A percentile compares a stretch with the other conserved stretches of the same genome.
Evolutionary conservation across 306 rosid genomes (phyloP).

Genomic region (Benincasa hispida): DNA sequence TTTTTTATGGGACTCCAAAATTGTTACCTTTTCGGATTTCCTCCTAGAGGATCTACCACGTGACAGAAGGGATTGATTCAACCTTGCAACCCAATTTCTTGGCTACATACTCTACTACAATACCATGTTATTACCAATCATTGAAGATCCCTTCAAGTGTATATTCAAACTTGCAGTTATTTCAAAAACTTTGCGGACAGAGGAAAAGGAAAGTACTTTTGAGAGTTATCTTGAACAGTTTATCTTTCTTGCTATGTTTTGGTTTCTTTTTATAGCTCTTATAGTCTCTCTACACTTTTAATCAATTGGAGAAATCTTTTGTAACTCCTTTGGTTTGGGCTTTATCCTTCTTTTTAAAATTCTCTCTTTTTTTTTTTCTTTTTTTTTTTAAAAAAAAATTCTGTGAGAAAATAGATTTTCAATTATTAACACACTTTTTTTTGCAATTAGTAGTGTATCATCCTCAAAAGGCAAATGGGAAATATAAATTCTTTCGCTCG

Average conservation of each 20-base stretch:
- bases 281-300: too few species aligned
- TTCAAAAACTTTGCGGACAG: neutral
- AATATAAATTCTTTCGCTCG: neutral
- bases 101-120: neutral
- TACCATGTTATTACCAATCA: neutral
- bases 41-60: neutral
- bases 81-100: neutral
- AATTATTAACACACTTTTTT: too few species aligned
- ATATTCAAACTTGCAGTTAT: neutral
- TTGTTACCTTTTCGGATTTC: neutral
- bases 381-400: too few species aligned
- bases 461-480: neutral
- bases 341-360: too few species aligned
- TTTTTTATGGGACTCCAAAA: neutral
- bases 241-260: too few species aligned
- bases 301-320: too few species aligned
- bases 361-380: too few species aligned
- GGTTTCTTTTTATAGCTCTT: too few species aligned
- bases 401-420: neutral
- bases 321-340: too few species aligned
- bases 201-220: too few species aligned
- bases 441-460: neutral
- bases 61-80: neutral
- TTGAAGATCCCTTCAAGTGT: neutral
- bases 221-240: too few species aligned